Evolutionary conservation across 2,329 filamentous ascomycete species (phyloP).

Genomic region (Epichloe brachyelytri): DNA sequence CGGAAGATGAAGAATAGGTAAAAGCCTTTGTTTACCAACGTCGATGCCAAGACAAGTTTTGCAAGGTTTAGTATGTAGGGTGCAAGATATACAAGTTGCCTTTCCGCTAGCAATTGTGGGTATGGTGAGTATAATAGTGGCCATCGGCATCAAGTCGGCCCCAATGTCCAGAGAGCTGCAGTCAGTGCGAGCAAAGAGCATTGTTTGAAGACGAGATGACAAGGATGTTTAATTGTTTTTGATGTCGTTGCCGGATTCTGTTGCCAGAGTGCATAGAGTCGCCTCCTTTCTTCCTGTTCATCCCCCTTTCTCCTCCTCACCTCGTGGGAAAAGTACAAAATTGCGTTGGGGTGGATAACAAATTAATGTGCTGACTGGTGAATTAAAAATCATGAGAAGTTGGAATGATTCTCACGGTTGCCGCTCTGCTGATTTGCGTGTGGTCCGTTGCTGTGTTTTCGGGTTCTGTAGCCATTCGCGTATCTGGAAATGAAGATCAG

Average conservation of each 20-base stretch:
- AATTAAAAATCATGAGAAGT: too few relatives aligned
- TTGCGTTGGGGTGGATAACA: too few relatives aligned
- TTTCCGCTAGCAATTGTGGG: not conserved
- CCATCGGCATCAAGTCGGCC: not conserved
- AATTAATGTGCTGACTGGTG: too few relatives aligned
- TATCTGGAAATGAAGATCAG: not conserved
- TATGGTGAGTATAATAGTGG: not conserved
- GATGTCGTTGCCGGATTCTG: slow-evolving; percentile 17
- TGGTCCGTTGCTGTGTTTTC: not conserved
- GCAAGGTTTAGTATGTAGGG: too few relatives aligned
- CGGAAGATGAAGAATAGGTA: too few relatives aligned
- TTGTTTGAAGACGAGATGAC: not conserved
- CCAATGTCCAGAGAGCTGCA: not conserved
- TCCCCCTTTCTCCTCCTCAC: too few relatives aligned
- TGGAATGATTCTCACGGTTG: too few relatives aligned
- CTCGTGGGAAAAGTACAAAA: not conserved
- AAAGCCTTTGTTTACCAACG: too few relatives aligned
- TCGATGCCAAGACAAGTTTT: too few relatives aligned
- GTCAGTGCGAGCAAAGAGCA: not conserved
- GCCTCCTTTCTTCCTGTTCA: slow-evolving; percentile 11
- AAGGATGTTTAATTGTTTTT: slow-evolving; percentile 1
- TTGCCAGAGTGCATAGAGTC: slow-evolving; percentile 20
- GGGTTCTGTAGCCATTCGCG: not conserved
- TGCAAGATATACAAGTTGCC: not conserved
- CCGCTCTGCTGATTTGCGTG: not conserved